Evolutionary conservation across 768 basidiomycete species (phyloP), one percentile per base, ranked within the genome.

Genomic region (Lactarius hengduanensis): DNA sequence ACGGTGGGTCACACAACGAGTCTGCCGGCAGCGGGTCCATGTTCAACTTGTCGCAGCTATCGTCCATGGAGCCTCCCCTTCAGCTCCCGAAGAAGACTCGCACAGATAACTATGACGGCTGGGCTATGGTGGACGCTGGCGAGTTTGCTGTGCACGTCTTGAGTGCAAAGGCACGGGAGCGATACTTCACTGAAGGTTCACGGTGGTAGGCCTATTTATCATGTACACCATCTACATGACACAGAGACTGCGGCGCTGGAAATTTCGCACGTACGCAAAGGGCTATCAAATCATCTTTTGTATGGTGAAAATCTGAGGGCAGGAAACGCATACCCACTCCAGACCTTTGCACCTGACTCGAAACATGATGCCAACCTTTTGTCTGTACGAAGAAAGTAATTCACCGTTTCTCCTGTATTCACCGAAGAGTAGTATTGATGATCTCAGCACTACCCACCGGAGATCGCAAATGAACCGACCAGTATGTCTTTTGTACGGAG

Each of bases 91-190:
- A 84, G 22, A 91, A 90, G 65, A 79, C 83, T 36, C 86, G 85
- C 72, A 82, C 83, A 40, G 79, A 82, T 34, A 80, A 81, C 65
- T 81, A 83, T 69, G 87, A 87, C 61, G 90, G 89, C 30, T 94
- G 92, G 92, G 89, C 88, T 3, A 86, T 94, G 86, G 78, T 94
- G 57, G 92, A 94, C 73, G 89, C 85, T 8, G 91, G 91, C 36
- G 81, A 85, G 56, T 90, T 92, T 79, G 92, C 86, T 0, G 85
- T 94, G 26, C 92, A 94, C 73, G 79, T 94, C 57, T 70, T 93
- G 65, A 89, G 88, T 76, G 82, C 76, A 64, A 80, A 83, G 32
- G 88, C 88, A 30, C 79, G 84, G 67, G 83, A 87, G 69, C 86
- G 84, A 74, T 93, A 87, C 78, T 92, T 93, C 72, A 73, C 72